Base-by-base conservation (phyloP, 768 basidiomycete species). In the Leccinum subgranulosum region DNA sequence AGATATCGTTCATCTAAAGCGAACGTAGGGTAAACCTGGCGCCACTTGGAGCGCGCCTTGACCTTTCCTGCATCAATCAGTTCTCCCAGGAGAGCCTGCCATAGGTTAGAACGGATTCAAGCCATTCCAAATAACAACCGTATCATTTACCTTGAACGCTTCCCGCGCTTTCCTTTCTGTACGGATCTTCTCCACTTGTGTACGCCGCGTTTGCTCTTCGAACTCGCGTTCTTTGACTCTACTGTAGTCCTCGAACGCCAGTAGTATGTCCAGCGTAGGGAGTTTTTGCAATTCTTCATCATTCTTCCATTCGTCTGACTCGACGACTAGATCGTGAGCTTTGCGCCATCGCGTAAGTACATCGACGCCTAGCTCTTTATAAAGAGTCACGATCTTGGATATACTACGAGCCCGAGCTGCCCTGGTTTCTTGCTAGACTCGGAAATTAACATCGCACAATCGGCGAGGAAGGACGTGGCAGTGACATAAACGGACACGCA, bases 211-310 rank as follows among this genome's bases (percentile, higher is more conserved):
- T 67, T 92, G 86, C 62, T 95, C 92, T 57, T 96, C 93, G 61
- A 92, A 92, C 68, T 96, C 94, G 53, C 90, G 82, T 73, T 98
- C 94, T 33, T 92, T 83, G 15, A 93, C 86, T 56, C 89, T 84
- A 58, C 92, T 90, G 69, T 95, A 95, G 69, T 95, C 94, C 70
- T 99, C 97, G 64, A 94, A 98, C 1, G 93, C 90, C 36, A 91
- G 82, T 23, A 99, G 79, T 57, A 98, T 90, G 67, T 98, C 97
- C 36, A 98, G 79, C 2, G 88, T 89, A 11, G 96, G 96, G 43
- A 98, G 79, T 65, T 82, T 86, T 60, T 84, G 87, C 51, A 99
- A 76, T 60, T 94, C 90, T 1, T 77, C 64, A 64, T 98, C 94
- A 27, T 75, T 72, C 47, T 80, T 82, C 88, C 90, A 99, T 48